phyloP scores from a whole-genome alignment of 441 rosid genomes.

The Populus hybrid region DNA sequence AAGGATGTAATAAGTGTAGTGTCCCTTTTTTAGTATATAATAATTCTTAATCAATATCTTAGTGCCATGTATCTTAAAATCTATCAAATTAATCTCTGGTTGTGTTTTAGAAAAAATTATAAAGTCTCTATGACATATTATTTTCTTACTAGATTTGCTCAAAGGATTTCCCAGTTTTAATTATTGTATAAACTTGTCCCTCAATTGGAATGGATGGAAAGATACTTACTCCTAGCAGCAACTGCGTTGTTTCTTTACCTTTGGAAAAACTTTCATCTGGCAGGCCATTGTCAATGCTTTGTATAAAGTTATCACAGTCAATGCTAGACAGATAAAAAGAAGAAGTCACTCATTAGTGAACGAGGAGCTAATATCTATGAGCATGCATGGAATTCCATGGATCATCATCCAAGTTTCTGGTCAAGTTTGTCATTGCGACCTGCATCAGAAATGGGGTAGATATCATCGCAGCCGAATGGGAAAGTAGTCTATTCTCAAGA shows the following conservation, averaged over 20 bases:
- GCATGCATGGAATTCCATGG: conserved; percentile 28
- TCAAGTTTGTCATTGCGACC: conserved; percentile 31
- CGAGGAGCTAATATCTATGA: conserved; percentile 31
- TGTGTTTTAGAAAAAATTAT: not conserved
- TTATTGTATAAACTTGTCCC: conserved; percentile 9
- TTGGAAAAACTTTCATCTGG: conserved; percentile 24
- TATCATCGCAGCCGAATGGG: conserved; percentile 34
- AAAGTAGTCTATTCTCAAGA: conserved; percentile 63
- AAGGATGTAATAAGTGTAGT: not conserved
- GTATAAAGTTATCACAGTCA: conserved; percentile 32
- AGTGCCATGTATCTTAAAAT: not conserved
- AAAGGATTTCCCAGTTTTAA: conserved; percentile 12
- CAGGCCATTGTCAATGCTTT: conserved; percentile 21
- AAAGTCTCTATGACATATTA: not conserved
- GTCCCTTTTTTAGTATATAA: not conserved
- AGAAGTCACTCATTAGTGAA: conserved; percentile 30
- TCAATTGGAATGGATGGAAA: conserved; percentile 30
- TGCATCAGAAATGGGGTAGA: conserved; percentile 26
- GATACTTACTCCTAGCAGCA: conserved; percentile 25
- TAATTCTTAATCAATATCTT: not conserved
- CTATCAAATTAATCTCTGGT: conserved; percentile 1
- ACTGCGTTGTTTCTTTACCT: conserved; percentile 39
- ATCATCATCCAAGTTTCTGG: conserved; percentile 28
- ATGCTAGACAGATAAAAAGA: conserved; percentile 27
- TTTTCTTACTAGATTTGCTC: not conserved